Base-by-base conservation (phyloP, 1,284 basidiomycete genomes). In the Tylopilus sp. region DNA sequence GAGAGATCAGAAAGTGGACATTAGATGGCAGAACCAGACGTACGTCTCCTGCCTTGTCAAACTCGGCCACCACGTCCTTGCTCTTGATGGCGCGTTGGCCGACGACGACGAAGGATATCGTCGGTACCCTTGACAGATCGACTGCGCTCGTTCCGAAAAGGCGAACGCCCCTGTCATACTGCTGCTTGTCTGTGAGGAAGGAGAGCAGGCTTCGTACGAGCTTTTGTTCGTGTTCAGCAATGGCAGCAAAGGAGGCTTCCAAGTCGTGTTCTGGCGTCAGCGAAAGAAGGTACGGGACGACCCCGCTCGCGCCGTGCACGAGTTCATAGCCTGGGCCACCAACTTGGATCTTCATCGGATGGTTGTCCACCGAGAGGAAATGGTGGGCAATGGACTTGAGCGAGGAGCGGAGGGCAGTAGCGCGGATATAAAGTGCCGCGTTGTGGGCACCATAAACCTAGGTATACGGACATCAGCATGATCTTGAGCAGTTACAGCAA, bases 381-480 rank as follows among this genome's bases (percentile, higher is more conserved):
- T 93, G 90, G 75, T 95, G 92, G 29, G 86, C 86, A 59, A 94
- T 80, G 5, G 88, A 83, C 18, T 82, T 70, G 22, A 94, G 78
- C 0, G 88, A 88, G 13, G 78, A 68, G 33, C 79, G 57, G 47
- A 92, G 82, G 0, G 84, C 77, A 5, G 79, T 57, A 1, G 77
- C 64, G 33, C 88, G 86, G 36, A 89, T 82, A 74, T 93, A 94
- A 60, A 94, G 81, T 0, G 83, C 88, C 0, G 91, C 89, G 8
- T 87, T 84, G 72, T 95, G 93, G 0, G 91, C 89, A 2, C 91
- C 93, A 69, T 94, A 95, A 0, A 94, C 84, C 91, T 93, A 69
- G 10, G 55, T 54, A 49, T 52, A 24, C 29, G n/a, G 58, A n/a
- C 13, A 32, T 62, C 60, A 53, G 55, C 55, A 53, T 38, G 9